Conservation (phyloP, 2,329 filamentous ascomycete genomes). For the Parasarocladium wereldwijsianum region DNA sequence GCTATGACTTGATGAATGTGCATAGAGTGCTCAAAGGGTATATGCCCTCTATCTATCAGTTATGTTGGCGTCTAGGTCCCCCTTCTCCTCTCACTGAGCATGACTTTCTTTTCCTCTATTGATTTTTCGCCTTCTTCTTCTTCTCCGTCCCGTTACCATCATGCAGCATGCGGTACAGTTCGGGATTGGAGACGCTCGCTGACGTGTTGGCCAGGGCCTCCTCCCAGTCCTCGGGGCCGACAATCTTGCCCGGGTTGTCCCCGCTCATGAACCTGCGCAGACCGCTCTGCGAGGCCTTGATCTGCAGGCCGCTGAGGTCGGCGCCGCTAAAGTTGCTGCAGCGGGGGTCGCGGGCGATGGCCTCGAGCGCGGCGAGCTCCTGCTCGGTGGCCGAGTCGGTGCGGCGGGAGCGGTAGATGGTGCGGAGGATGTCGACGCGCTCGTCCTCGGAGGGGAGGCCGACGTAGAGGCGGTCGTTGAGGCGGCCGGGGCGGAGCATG, state of each 20-base stretch:
- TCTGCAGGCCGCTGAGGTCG: conserved; percentile 34
- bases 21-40: no score
- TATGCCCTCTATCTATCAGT: no score
- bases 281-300: conserved; percentile 36
- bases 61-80: no score
- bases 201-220: conserved; percentile 29
- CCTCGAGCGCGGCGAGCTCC: conserved; percentile 38
- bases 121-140: no score
- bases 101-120: no score
- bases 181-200: conserved; percentile 1
- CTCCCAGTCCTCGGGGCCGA: conserved; percentile 34
- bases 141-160: no score
- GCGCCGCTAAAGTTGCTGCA: conserved; percentile 68
- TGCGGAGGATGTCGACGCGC: conserved; percentile 71
- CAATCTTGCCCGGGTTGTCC: conserved; percentile 11
- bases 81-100: no score
- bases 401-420: conserved; percentile 38
- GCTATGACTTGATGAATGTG: no score
- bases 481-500: conserved; percentile 79
- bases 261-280: conserved; percentile 20
- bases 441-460: conserved; percentile 69
- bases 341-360: conserved; percentile 48
- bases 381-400: conserved; percentile 22
- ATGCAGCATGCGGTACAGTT: conserved; percentile 3
- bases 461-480: conserved; percentile 81